Evolutionary conservation across 2,329 filamentous ascomycete genomes (phyloP), one percentile per base, ranked within the genome.

Genomic region (Fusarium bactridioides): DNA sequence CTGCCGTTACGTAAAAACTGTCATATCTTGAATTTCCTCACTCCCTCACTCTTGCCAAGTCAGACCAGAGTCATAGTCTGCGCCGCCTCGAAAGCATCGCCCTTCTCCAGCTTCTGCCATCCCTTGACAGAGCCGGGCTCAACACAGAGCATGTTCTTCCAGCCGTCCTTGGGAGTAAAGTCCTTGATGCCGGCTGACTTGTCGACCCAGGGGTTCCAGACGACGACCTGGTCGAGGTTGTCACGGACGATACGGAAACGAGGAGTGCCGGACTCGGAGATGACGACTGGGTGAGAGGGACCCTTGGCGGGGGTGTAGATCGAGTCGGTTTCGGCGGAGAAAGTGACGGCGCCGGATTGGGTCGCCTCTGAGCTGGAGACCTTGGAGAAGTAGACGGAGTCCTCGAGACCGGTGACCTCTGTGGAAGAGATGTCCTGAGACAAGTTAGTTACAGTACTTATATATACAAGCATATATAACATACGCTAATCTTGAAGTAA

Each of bases 131-230:
- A 88, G 18, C 96, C 96, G 5, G 95, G 93, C 86, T 99, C 96
- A 56, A 98, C 89, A 80, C 96, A 98, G 47, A 99, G 85, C 94
- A 98, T 98, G 66, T 94, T 90, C 86, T 94, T 94, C 86, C 92
- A 98, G 41, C 93, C 96, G 60, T 95, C 93, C 79, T 97, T 93
- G 55, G 96, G 96, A 65, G 88, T 89, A 80, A 98, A 98, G 82
- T 99, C 96, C 58, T 86, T 90, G 84, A 97, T 97, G 10, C 87
- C 87, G 76, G 90, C 89, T 3, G 93, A 90, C 85, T 97, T 97
- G 72, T 95, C 93, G 44, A 88, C 87, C 94, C 95, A 98, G 4
- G 96, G 96, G 83, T 99, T 99, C 96, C 96, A 99, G 35, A 98
- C 93, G 3, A 98, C 95, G 21, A 96, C 91, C 75, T 98, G 94